Base-by-base conservation (phyloP, 768 basidiomycete species). In the Leccinum barrowsii region DNA sequence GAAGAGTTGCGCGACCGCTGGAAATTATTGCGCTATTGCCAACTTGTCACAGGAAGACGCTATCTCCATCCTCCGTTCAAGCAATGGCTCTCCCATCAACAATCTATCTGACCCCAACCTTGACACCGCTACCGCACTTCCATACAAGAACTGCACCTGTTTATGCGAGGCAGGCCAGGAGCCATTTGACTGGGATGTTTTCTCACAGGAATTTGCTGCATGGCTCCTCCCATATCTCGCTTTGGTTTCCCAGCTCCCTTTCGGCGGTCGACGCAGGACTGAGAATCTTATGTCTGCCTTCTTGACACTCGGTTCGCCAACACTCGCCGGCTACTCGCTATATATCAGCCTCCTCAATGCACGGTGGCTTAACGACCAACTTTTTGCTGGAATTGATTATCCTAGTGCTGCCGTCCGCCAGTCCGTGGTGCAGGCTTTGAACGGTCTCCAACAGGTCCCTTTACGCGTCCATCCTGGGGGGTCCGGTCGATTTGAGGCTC, bases 191-290 rank as follows among this genome's bases (percentile, higher is more conserved):
- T 70, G 68, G 68, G n/a, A 15, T 1, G 34, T 26, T 5, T 72
- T 70, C 51, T 53, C 69, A 0, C 76, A 77, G 48, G 68, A 77
- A 50, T 80, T 76, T 61, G 69, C 73, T 11, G 63, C 77, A 0
- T 82, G 80, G 81, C 68, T 82, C 2, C 55, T 82, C 6, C 81
- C 81, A 6, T 80, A 78, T 72, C 73, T 82, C 12, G 78, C 80
- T 1, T 60, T 82, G 8, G 66, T 81, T 17, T 79, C 80, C 0
- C 80, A 80, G 50, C 74, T 82, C n/a, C 81, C 80, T 1, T 82
- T 80, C 24, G 79, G 79, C 5, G 71, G 75, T 26, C 69, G 62
- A 12, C 73, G 74, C 54, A 74, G 65, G 28, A 61, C 72, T n/a
- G 77, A 78, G n/a, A 79, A 81, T 51, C 64, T 80, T 37, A 69